Percentiles rank a stretch among this genome's conserved stretches.
phyloP scores from a whole-genome alignment of 768 basidiomycete species.

The Amanita brunnescens region DNA sequence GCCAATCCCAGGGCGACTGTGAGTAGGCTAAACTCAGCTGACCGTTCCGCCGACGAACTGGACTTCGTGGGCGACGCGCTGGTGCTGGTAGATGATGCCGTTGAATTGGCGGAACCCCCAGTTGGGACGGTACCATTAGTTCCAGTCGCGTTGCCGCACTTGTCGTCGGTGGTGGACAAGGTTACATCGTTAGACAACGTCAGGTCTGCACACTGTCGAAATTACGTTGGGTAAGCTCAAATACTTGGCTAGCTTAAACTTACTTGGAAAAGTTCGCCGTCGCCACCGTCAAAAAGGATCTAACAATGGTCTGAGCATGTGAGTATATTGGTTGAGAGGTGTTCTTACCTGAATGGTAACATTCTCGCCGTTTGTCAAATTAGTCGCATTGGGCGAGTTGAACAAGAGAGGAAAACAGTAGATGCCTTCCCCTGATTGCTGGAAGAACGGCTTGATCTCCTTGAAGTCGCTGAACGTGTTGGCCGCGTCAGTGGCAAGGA shows the following conservation, averaged over 20 bases:
- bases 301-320: conserved; percentile 10
- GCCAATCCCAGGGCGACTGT: conserved; percentile 4
- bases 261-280: conserved; percentile 65
- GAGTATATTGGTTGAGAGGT: too few relatives aligned
- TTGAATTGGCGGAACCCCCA: conserved; percentile 12
- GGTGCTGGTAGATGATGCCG: conserved; percentile 7
- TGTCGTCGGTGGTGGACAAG: conserved; percentile 32
- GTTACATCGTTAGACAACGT: conserved; percentile 48
- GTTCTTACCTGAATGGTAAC: conserved; percentile 54
- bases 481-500: conserved; percentile 49
- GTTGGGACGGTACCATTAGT: conserved; percentile 7
- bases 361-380: conserved; percentile 52
- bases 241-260: conserved; percentile 5
- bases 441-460: conserved; percentile 39
- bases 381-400: conserved; percentile 36
- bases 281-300: conserved; percentile 60
- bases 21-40: neutral
- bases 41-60: conserved; percentile 1
- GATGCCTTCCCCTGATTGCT: conserved; percentile 44
- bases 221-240: conserved; percentile 3
- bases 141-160: conserved; percentile 27
- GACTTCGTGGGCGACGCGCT: neutral
- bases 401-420: conserved; percentile 67
- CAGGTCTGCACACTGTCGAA: conserved; percentile 66
- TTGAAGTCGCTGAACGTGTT: conserved; percentile 59